These are phyloP conservation scores for Leishmania tarentolae DNA, from an alignment of 208 protist genomes.

Conservation along the genomic window DNA sequence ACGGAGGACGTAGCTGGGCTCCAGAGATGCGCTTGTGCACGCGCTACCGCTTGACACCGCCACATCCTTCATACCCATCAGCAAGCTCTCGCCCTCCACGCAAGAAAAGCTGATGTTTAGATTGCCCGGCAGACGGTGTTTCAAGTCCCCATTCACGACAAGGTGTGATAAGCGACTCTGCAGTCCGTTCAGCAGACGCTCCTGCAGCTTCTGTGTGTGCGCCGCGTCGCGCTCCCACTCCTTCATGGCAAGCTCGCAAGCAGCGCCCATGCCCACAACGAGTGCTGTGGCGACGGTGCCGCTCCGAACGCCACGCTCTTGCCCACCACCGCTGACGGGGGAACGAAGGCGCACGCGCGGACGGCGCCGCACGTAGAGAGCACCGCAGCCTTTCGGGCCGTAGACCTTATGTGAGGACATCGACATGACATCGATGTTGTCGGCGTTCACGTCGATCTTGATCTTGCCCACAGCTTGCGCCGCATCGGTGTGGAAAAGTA, in stretches of 20 bases:
- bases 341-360: conserved; percentile 97
- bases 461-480: conserved; percentile 99
- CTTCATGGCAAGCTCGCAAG: conserved; percentile 83
- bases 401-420: conserved; percentile 99
- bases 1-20: conserved; percentile 99
- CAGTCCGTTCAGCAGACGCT: conserved; percentile 90
- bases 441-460: conserved; percentile 96
- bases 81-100: conserved; percentile 98
- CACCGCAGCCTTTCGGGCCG: conserved; percentile 96
- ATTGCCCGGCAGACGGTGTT: conserved; percentile 94
- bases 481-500: conserved; percentile 98
- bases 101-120: conserved; percentile 99
- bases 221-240: conserved; percentile 96
- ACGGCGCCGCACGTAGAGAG: conserved; percentile 88
- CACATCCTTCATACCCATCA: conserved; percentile 98
- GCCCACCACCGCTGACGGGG: conserved; percentile 98
- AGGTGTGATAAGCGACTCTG: conserved; percentile 82
- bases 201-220: conserved; percentile 83
- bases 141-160: conserved; percentile 94
- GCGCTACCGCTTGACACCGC: conserved; percentile 97
- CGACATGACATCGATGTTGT: conserved; percentile 98
- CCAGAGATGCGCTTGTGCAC: conserved; percentile 98
- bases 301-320: conserved; percentile 96
- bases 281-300: conserved; percentile 95
- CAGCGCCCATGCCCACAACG: conserved; percentile 94